Evolutionary conservation across 2,329 filamentous ascomycete genomes (phyloP).

Genomic region (Grosmannia huntii): DNA sequence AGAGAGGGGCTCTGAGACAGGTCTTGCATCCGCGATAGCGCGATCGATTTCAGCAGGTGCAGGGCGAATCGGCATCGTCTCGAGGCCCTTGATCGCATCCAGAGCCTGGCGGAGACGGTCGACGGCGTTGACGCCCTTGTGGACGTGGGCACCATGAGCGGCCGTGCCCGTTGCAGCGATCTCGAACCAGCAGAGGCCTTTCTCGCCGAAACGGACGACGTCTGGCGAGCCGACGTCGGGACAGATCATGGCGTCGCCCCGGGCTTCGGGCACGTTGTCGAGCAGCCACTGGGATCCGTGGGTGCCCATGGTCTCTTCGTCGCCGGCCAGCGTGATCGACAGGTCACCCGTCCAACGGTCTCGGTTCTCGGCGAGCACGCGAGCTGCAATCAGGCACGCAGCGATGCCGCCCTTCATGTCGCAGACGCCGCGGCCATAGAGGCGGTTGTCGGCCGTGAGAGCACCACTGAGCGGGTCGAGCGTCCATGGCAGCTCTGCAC

Average conservation of each 20-base stretch:
- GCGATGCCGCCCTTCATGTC: slow-evolving; percentile 1
- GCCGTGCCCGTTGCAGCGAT: neutral
- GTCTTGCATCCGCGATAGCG: neutral
- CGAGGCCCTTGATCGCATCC: neutral
- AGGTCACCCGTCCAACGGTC: neutral
- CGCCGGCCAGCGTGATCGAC: neutral
- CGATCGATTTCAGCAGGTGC: neutral
- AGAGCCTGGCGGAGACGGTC: neutral
- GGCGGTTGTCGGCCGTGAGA: neutral
- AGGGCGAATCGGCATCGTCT: neutral
- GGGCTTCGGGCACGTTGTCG: neutral
- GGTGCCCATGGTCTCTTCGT: neutral
- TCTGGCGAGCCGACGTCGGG: neutral
- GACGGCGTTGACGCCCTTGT: neutral
- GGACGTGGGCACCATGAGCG: neutral
- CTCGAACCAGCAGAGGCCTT: neutral
- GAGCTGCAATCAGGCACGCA: neutral
- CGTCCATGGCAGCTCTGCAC: neutral
- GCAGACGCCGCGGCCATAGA: neutral
- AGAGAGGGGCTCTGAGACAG: neutral
- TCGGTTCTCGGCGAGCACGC: neutral
- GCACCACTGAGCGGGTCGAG: neutral
- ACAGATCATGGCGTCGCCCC: neutral
- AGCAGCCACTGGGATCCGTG: neutral
- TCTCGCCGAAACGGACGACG: neutral